These are phyloP conservation scores for Aspergillus sclerotioniger DNA, from an alignment of 495 filamentous ascomycete genomes.

Conservation along the genomic window DNA sequence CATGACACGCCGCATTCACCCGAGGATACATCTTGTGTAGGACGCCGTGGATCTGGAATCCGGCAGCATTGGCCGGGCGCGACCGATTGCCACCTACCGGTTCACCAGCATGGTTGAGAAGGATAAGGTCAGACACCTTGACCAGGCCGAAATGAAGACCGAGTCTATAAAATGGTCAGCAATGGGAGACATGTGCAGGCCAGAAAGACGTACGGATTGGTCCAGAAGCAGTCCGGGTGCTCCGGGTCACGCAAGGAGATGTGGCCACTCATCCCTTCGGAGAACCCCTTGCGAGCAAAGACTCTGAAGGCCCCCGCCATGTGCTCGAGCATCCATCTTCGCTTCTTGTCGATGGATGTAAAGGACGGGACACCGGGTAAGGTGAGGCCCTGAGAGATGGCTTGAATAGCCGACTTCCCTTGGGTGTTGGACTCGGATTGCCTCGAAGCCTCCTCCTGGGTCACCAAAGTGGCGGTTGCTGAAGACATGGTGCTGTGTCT, in stretches of 20 bases:
- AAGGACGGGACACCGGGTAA: slow-evolving; percentile 32
- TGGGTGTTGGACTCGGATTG: background rate
- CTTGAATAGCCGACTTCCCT: background rate
- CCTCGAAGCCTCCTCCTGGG: background rate
- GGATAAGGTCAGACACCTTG: slow-evolving; percentile 29
- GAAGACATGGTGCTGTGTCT: background rate
- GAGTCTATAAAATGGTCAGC: slow-evolving; percentile 4
- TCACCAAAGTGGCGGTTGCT: background rate
- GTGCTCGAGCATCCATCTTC: slow-evolving; percentile 53
- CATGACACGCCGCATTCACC: slow-evolving; percentile 31
- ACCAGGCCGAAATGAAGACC: slow-evolving; percentile 33
- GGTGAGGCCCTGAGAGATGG: slow-evolving; percentile 17
- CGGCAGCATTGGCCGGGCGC: slow-evolving; percentile 49
- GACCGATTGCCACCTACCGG: slow-evolving; percentile 39
- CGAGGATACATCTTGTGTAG: slow-evolving; percentile 25
- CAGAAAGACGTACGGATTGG: slow-evolving; percentile 19
- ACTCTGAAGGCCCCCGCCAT: slow-evolving; percentile 40
- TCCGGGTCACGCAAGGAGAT: slow-evolving; percentile 35
- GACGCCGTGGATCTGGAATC: slow-evolving; percentile 51
- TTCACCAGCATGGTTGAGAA: slow-evolving; percentile 22
- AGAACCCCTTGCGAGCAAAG: slow-evolving; percentile 29
- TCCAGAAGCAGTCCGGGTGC: slow-evolving; percentile 23
- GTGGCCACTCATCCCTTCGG: slow-evolving; percentile 34
- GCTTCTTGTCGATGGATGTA: slow-evolving; percentile 33
- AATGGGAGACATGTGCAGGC: background rate